phyloP scores from a whole-genome alignment of 2,329 filamentous ascomycete species.

The Bipolaris victoriae region DNA sequence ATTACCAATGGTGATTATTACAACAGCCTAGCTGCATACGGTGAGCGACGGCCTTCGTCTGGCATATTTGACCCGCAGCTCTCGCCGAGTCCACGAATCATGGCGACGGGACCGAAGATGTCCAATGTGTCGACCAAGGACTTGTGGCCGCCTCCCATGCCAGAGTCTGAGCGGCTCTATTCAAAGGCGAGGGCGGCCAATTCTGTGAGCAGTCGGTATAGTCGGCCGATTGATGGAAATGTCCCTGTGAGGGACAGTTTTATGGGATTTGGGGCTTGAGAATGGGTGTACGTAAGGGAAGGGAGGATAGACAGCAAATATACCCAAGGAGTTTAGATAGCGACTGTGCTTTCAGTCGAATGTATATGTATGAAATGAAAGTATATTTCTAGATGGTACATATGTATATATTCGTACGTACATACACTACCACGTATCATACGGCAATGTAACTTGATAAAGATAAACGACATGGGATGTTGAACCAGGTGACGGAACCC shows the following conservation, averaged over 20 bases:
- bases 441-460: too few species aligned
- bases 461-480: too few species aligned
- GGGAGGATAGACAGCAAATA: too few species aligned
- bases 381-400: too few species aligned
- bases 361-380: too few species aligned
- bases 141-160: constrained; percentile 20
- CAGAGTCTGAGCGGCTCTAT: not conserved
- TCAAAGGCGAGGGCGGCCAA: constrained; percentile 1
- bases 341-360: too few species aligned
- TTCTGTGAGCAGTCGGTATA: constrained; percentile 5
- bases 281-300: not conserved
- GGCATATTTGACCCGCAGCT: constrained; percentile 15
- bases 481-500: not conserved
- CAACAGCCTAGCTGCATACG: not conserved
- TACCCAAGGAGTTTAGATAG: too few species aligned
- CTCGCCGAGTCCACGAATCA: constrained; percentile 6
- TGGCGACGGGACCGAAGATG: constrained; percentile 12
- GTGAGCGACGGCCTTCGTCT: constrained; percentile 18
- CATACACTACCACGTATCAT: too few species aligned
- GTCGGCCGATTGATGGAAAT: constrained; percentile 13
- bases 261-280: constrained; percentile 2
- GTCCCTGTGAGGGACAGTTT: constrained; percentile 12
- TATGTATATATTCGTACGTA: too few species aligned
- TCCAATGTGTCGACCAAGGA: constrained; percentile 19
- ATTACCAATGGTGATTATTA: not conserved